A percentile compares a stretch with the other conserved stretches of the same genome.
Evolutionary conservation across 2,329 filamentous ascomycete genomes (phyloP).

Genomic region (Xylariomycetidae sp.): DNA sequence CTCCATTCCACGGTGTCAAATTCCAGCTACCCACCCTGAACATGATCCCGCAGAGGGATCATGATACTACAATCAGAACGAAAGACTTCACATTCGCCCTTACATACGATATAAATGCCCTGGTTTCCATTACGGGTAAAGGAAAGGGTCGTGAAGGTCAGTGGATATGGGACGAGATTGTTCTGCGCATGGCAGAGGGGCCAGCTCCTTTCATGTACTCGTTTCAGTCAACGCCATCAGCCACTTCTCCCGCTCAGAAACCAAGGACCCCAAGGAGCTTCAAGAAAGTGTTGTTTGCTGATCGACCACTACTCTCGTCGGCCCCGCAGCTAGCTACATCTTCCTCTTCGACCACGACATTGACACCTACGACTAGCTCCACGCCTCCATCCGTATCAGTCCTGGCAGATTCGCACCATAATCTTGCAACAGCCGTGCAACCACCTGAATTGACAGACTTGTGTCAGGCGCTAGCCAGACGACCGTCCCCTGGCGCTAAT

Average conservation of each 20-base stretch:
- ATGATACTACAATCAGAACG: conserved; percentile 5
- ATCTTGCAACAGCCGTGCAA: background rate
- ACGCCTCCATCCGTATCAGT: no score
- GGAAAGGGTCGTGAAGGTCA: conserved; percentile 4
- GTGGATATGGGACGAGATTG: conserved; percentile 11
- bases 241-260: conserved; percentile 3
- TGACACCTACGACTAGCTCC: no score
- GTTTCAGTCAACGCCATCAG: no score
- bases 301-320: background rate
- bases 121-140: conserved; percentile 6
- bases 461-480: conserved; percentile 7
- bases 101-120: no score
- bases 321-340: background rate
- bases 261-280: no score
- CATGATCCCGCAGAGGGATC: no score
- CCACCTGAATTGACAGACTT: conserved; percentile 7
- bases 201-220: no score
- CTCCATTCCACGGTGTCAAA: conserved; percentile 15
- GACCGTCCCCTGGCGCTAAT: background rate
- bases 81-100: no score
- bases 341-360: background rate
- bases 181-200: conserved; percentile 5
- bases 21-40: conserved; percentile 8
- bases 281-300: conserved; percentile 1
- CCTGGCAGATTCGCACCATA: conserved; percentile 1